Percentiles rank a stretch among this genome's conserved stretches.
Conservation (phyloP, 2,329 filamentous ascomycete species). For the Fusarium neocosmosporiellum region DNA sequence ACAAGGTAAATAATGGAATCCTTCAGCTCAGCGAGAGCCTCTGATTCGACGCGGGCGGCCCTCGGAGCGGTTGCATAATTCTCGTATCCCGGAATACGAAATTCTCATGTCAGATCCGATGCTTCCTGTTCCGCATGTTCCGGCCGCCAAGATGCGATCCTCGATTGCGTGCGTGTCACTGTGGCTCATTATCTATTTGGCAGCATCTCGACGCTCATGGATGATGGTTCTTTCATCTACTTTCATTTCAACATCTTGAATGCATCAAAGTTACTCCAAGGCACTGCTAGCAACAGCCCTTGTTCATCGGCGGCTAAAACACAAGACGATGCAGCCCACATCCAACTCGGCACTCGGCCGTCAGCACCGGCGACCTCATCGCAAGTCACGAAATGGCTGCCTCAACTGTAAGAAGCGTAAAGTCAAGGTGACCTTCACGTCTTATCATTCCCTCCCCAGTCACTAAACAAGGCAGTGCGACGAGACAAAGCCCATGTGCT, state of each 20-base stretch:
- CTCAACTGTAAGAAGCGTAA: slow-evolving; percentile 3
- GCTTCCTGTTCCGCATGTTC: neutral
- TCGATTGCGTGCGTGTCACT: neutral
- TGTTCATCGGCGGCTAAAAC: neutral
- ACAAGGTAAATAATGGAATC: neutral
- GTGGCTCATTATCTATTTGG: neutral
- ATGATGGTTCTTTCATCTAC: neutral
- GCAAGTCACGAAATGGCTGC: slow-evolving; percentile 4
- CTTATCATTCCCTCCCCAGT: neutral
- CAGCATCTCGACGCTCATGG: neutral
- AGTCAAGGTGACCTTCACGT: neutral
- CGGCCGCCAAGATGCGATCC: neutral
- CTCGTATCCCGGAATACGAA: neutral
- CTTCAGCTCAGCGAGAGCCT: neutral
- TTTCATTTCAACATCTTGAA: neutral
- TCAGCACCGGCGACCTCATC: neutral
- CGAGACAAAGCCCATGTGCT: slow-evolving; percentile 6
- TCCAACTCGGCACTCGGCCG: neutral
- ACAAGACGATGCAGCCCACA: neutral
- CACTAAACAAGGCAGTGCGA: neutral
- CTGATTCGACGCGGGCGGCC: neutral
- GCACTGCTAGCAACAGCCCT: neutral
- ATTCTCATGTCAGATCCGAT: slow-evolving; percentile 1
- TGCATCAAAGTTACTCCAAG: neutral
- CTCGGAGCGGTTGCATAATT: neutral